Evolutionary conservation across 768 basidiomycete species (phyloP), one percentile per base, ranked within the genome.

Genomic region (Cubamyces sp.): DNA sequence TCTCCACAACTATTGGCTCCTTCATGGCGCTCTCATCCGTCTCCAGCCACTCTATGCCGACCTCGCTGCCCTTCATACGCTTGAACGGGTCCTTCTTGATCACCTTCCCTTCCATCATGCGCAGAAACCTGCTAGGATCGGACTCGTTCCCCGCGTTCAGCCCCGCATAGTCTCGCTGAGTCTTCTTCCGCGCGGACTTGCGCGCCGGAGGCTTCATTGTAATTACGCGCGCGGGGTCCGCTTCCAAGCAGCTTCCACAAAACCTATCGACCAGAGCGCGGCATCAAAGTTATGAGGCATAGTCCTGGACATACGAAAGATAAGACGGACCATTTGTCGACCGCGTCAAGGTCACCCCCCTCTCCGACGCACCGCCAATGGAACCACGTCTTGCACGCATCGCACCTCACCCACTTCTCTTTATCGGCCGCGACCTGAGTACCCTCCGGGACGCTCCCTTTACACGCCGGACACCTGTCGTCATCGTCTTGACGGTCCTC

Each of bases 371-470:
- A 93, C 61, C 83, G 78, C 90, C 91, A 94, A 70, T 93, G 91
- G 71, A 86, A 93, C 91, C 91, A 93, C 30, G 78, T 82, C 74
- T 87, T 88, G 78, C 90, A 92, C 21, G 82, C 81, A 68, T 93
- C 92, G 71, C 93, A 95, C 64, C 86, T 77, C 58, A 94, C 86
- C 93, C 92, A 95, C 68, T 78, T 85, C 65, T 91, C 90, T 71
- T 88, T 87, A 64, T 84, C 82, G 54, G 75, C 78, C 3, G 76
- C 68, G 54, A 69, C 71, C 25, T 71, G 71, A 30, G 75, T 68
- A 18, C 73, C 56, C 54, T 71, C 70, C 11, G 73, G 64, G 41
- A 75, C 71, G 47, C 73, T 72, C 2, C 57, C 55, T 50, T 78
- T 77, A 70, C 86, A 87, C 12, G 84, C 81, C 14, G 86, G 86